These are phyloP conservation scores for Diophrys sp. DNA, from an alignment of 73 alveolate genomes.

Conservation along the genomic window DNA sequence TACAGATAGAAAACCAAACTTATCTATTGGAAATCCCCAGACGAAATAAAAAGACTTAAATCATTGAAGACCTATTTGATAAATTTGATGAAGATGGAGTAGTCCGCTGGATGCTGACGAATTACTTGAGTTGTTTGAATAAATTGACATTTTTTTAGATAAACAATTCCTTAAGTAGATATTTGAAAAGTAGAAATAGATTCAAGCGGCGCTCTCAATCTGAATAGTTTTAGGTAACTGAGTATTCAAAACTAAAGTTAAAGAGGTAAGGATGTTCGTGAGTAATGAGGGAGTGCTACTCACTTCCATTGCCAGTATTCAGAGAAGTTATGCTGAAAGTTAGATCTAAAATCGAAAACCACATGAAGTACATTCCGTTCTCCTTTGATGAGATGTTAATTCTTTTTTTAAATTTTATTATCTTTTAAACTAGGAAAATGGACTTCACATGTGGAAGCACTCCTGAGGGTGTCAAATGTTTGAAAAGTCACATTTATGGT, in stretches of 20 bases:
- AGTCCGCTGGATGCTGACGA: background rate
- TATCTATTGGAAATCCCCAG: background rate
- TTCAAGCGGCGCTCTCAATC: background rate
- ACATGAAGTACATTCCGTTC: background rate
- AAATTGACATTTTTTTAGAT: background rate
- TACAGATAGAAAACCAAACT: background rate
- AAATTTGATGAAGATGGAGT: background rate
- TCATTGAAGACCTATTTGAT: background rate
- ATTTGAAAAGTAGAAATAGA: background rate
- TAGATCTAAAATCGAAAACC: background rate
- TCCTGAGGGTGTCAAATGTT: too few relatives aligned
- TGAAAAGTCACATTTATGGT: too few relatives aligned
- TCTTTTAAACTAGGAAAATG: too few relatives aligned
- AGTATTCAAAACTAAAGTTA: too few relatives aligned
- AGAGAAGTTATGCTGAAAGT: background rate
- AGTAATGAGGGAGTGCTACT: too few relatives aligned
- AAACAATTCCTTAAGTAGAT: background rate
- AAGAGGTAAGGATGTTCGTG: background rate
- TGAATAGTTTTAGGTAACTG: background rate
- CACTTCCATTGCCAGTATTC: background rate
- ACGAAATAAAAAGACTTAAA: background rate
- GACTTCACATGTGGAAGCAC: too few relatives aligned
- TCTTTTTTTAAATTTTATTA: too few relatives aligned
- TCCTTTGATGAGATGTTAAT: background rate
- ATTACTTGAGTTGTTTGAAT: background rate